These are phyloP conservation scores for Leishmania gerbilli DNA, from an alignment of 208 protist genomes.

Conservation along the genomic window DNA sequence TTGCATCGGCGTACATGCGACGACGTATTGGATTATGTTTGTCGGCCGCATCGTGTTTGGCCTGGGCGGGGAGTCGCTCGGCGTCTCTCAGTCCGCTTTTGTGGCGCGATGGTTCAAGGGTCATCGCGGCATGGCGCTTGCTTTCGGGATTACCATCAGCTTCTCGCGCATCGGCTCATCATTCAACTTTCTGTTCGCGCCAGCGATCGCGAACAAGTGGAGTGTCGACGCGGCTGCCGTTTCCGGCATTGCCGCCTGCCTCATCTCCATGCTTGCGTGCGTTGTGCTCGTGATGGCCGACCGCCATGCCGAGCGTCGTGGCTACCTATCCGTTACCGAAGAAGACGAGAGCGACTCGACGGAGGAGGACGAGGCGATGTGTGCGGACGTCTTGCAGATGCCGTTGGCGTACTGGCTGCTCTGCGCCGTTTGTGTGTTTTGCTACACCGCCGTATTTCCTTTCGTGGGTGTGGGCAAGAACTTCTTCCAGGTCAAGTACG, in stretches of 20 bases:
- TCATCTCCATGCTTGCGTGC: constrained; percentile 68
- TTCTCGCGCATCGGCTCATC: constrained; percentile 89
- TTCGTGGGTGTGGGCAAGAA: constrained; percentile 85
- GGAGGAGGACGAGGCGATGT: constrained; percentile 22
- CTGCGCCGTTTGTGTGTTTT: constrained; percentile 82
- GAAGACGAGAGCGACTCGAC: constrained; percentile 40
- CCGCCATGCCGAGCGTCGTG: constrained; percentile 67
- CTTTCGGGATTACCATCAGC: constrained; percentile 92
- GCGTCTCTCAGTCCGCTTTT: constrained; percentile 89
- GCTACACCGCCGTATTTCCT: constrained; percentile 84
- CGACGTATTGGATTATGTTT: constrained; percentile 73
- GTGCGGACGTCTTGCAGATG: constrained; percentile 50
- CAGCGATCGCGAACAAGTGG: constrained; percentile 57
- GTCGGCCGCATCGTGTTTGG: constrained; percentile 87
- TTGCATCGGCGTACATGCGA: constrained; percentile 63
- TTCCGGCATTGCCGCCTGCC: constrained; percentile 62
- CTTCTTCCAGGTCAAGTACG: constrained; percentile 90
- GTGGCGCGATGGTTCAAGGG: constrained; percentile 92
- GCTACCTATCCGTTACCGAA: constrained; percentile 45
- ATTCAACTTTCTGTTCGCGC: constrained; percentile 92
- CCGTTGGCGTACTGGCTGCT: constrained; percentile 81
- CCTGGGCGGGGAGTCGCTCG: constrained; percentile 89
- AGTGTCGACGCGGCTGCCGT: constrained; percentile 68
- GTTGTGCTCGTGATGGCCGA: constrained; percentile 60
- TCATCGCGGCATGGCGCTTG: constrained; percentile 83